Evolutionary conservation across 2,329 filamentous ascomycete species (phyloP), one percentile per base, ranked within the genome.

Genomic region (Neoascochyta sp.): DNA sequence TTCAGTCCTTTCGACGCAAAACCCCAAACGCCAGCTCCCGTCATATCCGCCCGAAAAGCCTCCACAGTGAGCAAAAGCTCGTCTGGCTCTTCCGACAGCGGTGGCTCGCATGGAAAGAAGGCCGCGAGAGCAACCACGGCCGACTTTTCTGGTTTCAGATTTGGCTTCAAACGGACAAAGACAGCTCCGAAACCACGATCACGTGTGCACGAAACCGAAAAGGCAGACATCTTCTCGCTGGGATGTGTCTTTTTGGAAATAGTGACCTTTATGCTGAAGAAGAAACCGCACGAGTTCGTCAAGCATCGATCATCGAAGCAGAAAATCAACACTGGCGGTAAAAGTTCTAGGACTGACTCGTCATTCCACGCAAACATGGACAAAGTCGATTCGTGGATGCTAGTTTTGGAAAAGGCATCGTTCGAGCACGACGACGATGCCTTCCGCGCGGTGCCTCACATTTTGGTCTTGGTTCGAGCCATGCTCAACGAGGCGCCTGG

Each of bases 171-270:
- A 17, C 52, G 36, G 32, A 47, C 42, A 29, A 61, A 53, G 39
- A 50, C 54, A 16, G 29, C 28, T 21, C 50, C 50, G 11, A 54
- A 48, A 39, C 45, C 43, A 22, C 51, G 49, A 10, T 54, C 48
- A 9, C 50, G 43, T 7, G 44, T 45, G 6, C 47, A 63, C 22
- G 58, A 66, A 12, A 62, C 57, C 9, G 54, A 55, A 36, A 70
- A 65, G 49, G 76, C 80, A 24, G 84, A 88, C 53, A 68, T 88
- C 12, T 89, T 83, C 62, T 84, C 81, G 3, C 68, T 87, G 1
- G 83, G 78, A 7, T 84, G 82, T 55, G 71, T 87, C 29, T 83
- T 83, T 38, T 67, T 87, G 10, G 83, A 89, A 42, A 72, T 88
- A 16, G 54, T 87, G 12, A 79, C 78, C 13, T 79, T 84, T 50